These are phyloP conservation scores for Chiua sp. DNA, from an alignment of 1,284 basidiomycete genomes.

Conservation along the genomic window DNA sequence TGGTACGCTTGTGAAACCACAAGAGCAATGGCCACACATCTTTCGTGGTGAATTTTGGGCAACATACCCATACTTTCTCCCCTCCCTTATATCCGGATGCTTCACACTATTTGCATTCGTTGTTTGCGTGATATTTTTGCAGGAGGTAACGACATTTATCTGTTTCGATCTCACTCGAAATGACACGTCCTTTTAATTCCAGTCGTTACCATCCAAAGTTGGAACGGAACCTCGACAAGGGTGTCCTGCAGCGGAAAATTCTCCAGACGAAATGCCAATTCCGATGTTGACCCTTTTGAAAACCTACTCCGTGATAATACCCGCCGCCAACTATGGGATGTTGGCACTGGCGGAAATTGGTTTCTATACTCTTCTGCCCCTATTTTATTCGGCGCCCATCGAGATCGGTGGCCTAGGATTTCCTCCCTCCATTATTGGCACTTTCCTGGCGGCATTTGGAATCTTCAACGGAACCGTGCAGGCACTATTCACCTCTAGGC, in stretches of 20 bases:
- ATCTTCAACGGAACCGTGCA: slow-evolving; percentile 66
- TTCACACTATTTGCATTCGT: background rate
- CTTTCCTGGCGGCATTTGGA: slow-evolving; percentile 59
- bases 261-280: slow-evolving; percentile 19
- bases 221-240: background rate
- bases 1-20: background rate
- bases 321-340: slow-evolving; percentile 65
- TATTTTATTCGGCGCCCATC: slow-evolving; percentile 73
- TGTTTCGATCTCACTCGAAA: background rate
- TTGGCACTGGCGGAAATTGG: slow-evolving; percentile 71
- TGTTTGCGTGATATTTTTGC: slow-evolving; percentile 49
- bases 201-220: slow-evolving; percentile 32
- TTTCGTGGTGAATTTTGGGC: background rate
- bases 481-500: slow-evolving; percentile 59
- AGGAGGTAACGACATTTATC: slow-evolving; percentile 50
- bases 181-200: background rate
- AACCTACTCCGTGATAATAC: slow-evolving; percentile 54
- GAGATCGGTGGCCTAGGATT: slow-evolving; percentile 69
- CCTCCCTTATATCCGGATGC: background rate
- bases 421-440: slow-evolving; percentile 63
- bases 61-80: background rate
- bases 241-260: background rate
- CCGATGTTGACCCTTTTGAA: slow-evolving; percentile 45
- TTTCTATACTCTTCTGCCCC: slow-evolving; percentile 64
- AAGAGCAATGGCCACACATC: background rate